These are phyloP conservation scores for Phaseolus coccineus DNA, from an alignment of 331 rosid genomes.

Conservation along the genomic window DNA sequence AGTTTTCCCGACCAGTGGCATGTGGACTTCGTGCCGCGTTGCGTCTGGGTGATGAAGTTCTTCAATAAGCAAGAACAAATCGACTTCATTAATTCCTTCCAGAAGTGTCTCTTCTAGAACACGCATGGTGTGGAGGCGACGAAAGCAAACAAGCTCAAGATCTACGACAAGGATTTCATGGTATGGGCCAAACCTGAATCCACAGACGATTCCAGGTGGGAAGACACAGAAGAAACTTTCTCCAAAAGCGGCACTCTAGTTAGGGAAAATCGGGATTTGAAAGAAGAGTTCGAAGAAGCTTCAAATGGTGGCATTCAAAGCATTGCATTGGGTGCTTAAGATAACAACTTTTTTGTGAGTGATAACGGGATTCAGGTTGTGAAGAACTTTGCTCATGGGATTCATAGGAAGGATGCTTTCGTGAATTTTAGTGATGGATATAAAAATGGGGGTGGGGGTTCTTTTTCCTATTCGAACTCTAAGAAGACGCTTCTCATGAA, in stretches of 20 bases:
- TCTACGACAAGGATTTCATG: constrained; percentile 88
- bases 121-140: constrained; percentile 71
- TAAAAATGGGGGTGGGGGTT: constrained; percentile 43
- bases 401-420: constrained; percentile 91
- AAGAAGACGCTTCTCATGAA: constrained; percentile 90
- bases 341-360: constrained; percentile 92
- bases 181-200: constrained; percentile 91
- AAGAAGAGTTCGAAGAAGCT: constrained; percentile 93
- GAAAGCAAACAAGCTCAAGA: constrained; percentile 75
- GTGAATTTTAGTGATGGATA: constrained; percentile 72
- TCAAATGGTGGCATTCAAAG: constrained; percentile 90
- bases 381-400: constrained; percentile 83
- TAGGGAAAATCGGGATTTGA: constrained; percentile 66
- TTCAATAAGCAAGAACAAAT: constrained; percentile 62
- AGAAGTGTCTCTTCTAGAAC: constrained; percentile 83
- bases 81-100: constrained; percentile 60
- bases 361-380: constrained; percentile 91
- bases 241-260: constrained; percentile 73
- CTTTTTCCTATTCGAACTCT: constrained; percentile 61
- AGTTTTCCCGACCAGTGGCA: constrained; percentile 72
- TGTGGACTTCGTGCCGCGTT: constrained; percentile 80
- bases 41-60: constrained; percentile 96
- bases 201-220: constrained; percentile 96
- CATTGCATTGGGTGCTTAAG: constrained; percentile 92
- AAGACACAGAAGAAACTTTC: constrained; percentile 85